Conservation (phyloP, 2,329 filamentous ascomycete species). For the Paramyrothecium roridum region DNA sequence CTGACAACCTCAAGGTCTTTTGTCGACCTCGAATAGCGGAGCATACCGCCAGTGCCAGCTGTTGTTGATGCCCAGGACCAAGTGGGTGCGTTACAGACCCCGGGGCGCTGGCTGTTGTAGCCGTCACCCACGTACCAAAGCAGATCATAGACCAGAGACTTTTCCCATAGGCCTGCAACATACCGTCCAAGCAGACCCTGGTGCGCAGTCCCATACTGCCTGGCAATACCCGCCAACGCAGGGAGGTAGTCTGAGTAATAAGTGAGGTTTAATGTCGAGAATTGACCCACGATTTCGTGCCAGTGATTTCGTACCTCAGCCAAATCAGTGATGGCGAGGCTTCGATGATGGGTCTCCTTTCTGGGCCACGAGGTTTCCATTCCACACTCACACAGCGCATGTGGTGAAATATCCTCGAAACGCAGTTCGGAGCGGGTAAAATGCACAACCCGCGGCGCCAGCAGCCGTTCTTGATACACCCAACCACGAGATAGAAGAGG, state of each 20-base stretch:
- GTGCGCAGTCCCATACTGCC: slow-evolving; percentile 6
- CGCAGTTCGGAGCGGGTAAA: slow-evolving; percentile 5
- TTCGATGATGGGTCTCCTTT: background rate
- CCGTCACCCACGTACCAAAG: slow-evolving; percentile 3
- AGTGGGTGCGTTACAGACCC: slow-evolving; percentile 1
- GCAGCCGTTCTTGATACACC: slow-evolving; percentile 7
- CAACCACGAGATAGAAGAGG: slow-evolving; percentile 6
- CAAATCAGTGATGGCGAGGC: background rate
- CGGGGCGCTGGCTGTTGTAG: background rate
- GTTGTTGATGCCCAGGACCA: slow-evolving; percentile 7
- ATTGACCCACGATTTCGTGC: slow-evolving; percentile 6
- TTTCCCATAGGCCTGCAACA: slow-evolving; percentile 6
- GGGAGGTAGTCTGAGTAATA: slow-evolving; percentile 7
- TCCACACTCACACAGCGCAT: slow-evolving; percentile 1
- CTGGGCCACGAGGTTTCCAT: background rate
- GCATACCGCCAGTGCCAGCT: background rate
- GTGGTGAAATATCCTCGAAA: background rate
- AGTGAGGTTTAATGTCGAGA: slow-evolving; percentile 4
- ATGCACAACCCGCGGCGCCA: slow-evolving; percentile 5
- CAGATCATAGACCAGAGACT: slow-evolving; percentile 2
- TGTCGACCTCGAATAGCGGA: background rate
- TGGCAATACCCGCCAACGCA: slow-evolving; percentile 4
- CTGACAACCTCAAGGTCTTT: slow-evolving; percentile 1
- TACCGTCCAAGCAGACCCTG: slow-evolving; percentile 2
- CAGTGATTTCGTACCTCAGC: slow-evolving; percentile 2